A percentile compares a stretch with the other conserved stretches of the same genome.
These are phyloP conservation scores for Gynostemma pentaphyllum DNA, from an alignment of 306 rosid species.

Conservation along the genomic window DNA sequence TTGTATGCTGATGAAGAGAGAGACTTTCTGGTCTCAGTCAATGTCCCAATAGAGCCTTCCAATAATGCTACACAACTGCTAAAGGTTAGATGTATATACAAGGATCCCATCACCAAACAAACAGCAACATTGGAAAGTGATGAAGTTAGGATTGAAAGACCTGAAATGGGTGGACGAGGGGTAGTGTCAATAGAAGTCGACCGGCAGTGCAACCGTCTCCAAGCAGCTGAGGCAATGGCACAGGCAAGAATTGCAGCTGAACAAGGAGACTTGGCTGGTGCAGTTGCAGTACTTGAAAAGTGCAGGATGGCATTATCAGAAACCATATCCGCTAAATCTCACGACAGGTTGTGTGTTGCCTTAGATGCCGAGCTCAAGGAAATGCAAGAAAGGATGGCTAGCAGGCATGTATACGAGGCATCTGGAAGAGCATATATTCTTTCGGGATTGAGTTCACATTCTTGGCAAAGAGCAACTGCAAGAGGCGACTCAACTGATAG, in stretches of 20 bases:
- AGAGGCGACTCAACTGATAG: slow-evolving; percentile 92
- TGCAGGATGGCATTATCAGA: slow-evolving; percentile 53
- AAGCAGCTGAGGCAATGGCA: slow-evolving; percentile 89
- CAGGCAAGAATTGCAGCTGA: slow-evolving; percentile 75
- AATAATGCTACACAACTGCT: slow-evolving; percentile 51
- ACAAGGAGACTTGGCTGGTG: slow-evolving; percentile 60
- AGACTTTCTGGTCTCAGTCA: slow-evolving; percentile 73
- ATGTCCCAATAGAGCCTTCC: slow-evolving; percentile 47
- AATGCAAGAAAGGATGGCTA: slow-evolving; percentile 93
- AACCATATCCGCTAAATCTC: slow-evolving; percentile 52
- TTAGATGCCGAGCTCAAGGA: slow-evolving; percentile 95
- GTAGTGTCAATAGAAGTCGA: slow-evolving; percentile 79
- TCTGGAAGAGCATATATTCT: slow-evolving; percentile 96
- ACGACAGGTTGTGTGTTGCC: slow-evolving; percentile 67
- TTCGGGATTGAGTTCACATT: slow-evolving; percentile 94
- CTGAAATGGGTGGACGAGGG: slow-evolving; percentile 34
- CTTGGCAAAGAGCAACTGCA: slow-evolving; percentile 99
- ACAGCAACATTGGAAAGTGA: slow-evolving; percentile 40
- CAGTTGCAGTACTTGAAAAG: slow-evolving; percentile 64
- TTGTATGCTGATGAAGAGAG: slow-evolving; percentile 95
- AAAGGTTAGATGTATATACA: slow-evolving; percentile 63
- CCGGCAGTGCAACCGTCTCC: slow-evolving; percentile 81
- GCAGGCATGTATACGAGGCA: slow-evolving; percentile 89
- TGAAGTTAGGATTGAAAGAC: slow-evolving; percentile 65
- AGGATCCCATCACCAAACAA: slow-evolving; percentile 72